Conservation (phyloP, 805 yeast genomes). For the Torulaspora microellipsoides region DNA sequence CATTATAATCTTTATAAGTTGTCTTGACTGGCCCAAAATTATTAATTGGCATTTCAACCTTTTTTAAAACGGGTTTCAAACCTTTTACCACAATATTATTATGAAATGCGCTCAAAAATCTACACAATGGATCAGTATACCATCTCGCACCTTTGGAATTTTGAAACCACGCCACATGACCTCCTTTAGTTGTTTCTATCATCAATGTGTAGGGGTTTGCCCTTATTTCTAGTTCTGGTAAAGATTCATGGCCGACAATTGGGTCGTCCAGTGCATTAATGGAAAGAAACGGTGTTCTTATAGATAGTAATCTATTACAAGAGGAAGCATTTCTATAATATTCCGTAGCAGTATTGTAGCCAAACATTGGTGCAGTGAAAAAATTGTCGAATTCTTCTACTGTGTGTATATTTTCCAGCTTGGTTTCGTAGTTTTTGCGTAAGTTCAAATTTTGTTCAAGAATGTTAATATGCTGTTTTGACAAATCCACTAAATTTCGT, state of each 20-base stretch:
- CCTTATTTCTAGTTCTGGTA: conserved; percentile 50
- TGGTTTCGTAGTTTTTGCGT: conserved; percentile 19
- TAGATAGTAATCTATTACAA: conserved; percentile 42
- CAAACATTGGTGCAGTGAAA: conserved; percentile 63
- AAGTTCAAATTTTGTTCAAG: conserved; percentile 31
- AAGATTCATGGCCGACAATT: conserved; percentile 47
- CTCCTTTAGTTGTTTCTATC: conserved; percentile 64
- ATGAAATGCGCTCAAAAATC: conserved; percentile 38
- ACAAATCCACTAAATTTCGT: conserved; percentile 40
- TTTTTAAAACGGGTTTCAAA: conserved; percentile 13
- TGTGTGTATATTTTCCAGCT: conserved; percentile 27
- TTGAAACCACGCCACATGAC: conserved; percentile 75
- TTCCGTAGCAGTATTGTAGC: conserved; percentile 56
- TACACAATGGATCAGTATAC: conserved; percentile 51
- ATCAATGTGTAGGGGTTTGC: conserved; percentile 57
- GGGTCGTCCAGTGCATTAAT: conserved; percentile 75
- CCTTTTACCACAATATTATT: conserved; percentile 27
- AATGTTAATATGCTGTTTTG: conserved; percentile 40
- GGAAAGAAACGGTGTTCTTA: conserved; percentile 60
- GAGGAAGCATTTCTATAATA: conserved; percentile 66
- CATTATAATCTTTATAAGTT: conserved; percentile 6
- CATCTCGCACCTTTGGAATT: conserved; percentile 57
- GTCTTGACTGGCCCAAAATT: conserved; percentile 18
- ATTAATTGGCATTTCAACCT: conserved; percentile 14
- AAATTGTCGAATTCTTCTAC: conserved; percentile 57